Evolutionary conservation across 2,329 filamentous ascomycete species (phyloP), one percentile per base, ranked within the genome.

Genomic region (Didymella keratinophila): DNA sequence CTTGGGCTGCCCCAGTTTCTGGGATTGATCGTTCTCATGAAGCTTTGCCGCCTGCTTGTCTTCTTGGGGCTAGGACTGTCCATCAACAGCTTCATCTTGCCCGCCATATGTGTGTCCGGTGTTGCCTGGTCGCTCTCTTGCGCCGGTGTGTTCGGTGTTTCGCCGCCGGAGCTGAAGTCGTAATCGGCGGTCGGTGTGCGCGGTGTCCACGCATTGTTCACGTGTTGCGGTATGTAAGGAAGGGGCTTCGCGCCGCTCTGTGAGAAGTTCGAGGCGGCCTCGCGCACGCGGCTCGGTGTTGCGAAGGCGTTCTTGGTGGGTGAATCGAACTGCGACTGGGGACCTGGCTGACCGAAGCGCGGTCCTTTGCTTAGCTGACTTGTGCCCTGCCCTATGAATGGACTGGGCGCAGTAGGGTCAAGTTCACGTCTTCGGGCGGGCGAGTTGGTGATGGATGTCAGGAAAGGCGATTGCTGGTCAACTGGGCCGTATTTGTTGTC

Each of bases 221-320:
- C 67, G 2, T 75, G 61, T 7, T 66, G 68, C n/a, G 67, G 66
- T 7, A 72, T 62, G 11, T 74, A 69, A 21, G 79, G 78, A 10
- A 80, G 70, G 16, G 78, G 75, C 66, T 78, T 81, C 42, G 41
- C 56, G 60, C 48, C 55, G 37, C 70, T 65, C 43, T 75, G 69
- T 8, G 69, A 64, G 73, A 85, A 86, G 58, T 80, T 78, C 73
- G 79, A 82, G 20, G 80, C 76, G 28, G 82, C 81, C 52, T 82
- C 78, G 64, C 81, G 81, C 51, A 84, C 76, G 43, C 78, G 76
- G 56, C 69, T 72, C 20, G 72, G 72, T 8, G 72, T 75, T 37
- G 68, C 64, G 63, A 75, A 76, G 30, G 57, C 63, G 41, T 71
- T 67, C 69, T 87, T 88, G 50, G 78, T 74, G 5, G 85, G 77